Conservation (phyloP, 805 yeast genomes). For the Ascoidea rubescens region DNA sequence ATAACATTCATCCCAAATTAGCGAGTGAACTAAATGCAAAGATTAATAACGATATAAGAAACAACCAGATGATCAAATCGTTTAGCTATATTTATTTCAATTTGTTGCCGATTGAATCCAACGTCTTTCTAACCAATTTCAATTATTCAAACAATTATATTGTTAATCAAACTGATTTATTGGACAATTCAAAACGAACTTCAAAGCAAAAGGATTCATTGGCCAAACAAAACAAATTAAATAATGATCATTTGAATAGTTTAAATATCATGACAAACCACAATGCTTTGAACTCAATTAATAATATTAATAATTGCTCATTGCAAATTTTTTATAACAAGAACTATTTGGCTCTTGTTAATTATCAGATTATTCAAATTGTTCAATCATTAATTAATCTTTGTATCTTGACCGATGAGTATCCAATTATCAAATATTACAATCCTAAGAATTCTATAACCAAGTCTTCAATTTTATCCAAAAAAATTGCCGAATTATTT, state of each 20-base stretch:
- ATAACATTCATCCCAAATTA: constrained; percentile 4
- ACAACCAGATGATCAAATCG: constrained; percentile 14
- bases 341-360: constrained; percentile 46
- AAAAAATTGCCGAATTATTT: constrained; percentile 56
- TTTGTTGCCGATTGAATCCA: constrained; percentile 53
- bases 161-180: background rate
- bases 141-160: constrained; percentile 13
- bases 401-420: constrained; percentile 74
- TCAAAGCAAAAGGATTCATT: constrained; percentile 7
- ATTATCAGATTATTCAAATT: constrained; percentile 39
- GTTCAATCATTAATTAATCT: constrained; percentile 56
- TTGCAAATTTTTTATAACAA: constrained; percentile 62
- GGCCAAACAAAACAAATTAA: constrained; percentile 6
- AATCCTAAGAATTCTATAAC: constrained; percentile 36
- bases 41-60: constrained; percentile 12
- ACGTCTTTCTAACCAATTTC: constrained; percentile 56
- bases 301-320: constrained; percentile 23
- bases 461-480: constrained; percentile 47
- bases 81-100: constrained; percentile 31
- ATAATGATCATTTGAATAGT: no score
- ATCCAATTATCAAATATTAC: constrained; percentile 72
- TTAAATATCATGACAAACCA: constrained; percentile 2
- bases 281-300: constrained; percentile 2
- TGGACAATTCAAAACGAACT: background rate
- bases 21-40: constrained; percentile 17